Base-by-base conservation (phyloP, 768 basidiomycete genomes). In the Pleurotus platypus region DNA sequence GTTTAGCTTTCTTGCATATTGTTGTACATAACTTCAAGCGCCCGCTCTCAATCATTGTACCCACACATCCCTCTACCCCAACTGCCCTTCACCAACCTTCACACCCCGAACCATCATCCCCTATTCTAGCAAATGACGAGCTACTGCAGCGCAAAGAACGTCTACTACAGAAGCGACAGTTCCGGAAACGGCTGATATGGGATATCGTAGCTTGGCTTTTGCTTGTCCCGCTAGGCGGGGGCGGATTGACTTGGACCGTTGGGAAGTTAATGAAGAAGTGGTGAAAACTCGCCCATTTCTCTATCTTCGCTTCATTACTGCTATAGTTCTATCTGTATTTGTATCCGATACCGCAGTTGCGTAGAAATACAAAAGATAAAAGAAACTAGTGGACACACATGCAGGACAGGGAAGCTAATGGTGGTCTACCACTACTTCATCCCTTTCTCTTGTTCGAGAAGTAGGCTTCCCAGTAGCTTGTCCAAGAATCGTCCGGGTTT, bases 111-210 rank as follows among this genome's bases (percentile, higher is more conserved):
- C 11, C 50, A 12, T 2, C 58, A 49, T 58, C 56, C 56, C 12
- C 65, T 60, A 22, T 60, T 55, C 24, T 49, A 75, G 40, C 69
- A 12, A 70, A 75, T 16, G 89, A 91, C 65, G 86, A 89, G 57
- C 82, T 98, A 18, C 73, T 98, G 30, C 84, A 90, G 63, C 79
- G 90, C 59, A 98, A 98, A 73, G 94, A 98, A 70, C 77, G 84
- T 46, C 85, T 85, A 42, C 72, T 98, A 58, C 94, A 97, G 71
- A 82, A 82, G 55, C 78, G 80, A 46, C 82, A 93, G 62, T 78
- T 86, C 45, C 82, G 83, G 39, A 83, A 83, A 62, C 78, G 94
- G 27, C 72, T 96, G 39, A 69, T 87, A 13, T 94, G 92, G 90
- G 92, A 95, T 69, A 65, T 90, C n/a, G 84, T 86, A 13, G 85